Evolutionary conservation across 1,284 basidiomycete species (phyloP).

Genomic region (Golubevia sp.): DNA sequence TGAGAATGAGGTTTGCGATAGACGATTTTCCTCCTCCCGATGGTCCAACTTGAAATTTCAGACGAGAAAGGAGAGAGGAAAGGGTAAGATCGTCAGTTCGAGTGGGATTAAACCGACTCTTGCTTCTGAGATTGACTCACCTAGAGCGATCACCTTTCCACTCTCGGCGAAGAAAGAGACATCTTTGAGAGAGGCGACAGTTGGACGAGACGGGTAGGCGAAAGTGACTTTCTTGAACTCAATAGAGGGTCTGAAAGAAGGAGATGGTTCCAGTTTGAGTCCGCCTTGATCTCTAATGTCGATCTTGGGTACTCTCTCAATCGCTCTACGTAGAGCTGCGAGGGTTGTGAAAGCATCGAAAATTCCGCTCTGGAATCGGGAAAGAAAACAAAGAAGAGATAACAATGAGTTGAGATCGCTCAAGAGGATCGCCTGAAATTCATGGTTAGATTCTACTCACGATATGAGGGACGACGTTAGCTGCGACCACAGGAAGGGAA

Average conservation of each 20-base stretch:
- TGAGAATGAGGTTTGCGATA: slow-evolving; percentile 61
- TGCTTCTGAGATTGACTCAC: slow-evolving; percentile 36
- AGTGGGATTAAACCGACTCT: background rate
- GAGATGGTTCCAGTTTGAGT: slow-evolving; percentile 9
- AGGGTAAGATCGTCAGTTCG: background rate
- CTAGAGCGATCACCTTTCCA: slow-evolving; percentile 61
- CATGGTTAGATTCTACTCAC: too few species aligned
- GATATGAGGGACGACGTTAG: slow-evolving; percentile 54
- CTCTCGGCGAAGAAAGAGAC: slow-evolving; percentile 36
- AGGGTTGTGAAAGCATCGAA: slow-evolving; percentile 39
- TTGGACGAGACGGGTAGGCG: slow-evolving; percentile 49
- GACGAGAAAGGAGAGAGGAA: background rate
- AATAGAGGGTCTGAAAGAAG: slow-evolving; percentile 28
- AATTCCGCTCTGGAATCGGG: slow-evolving; percentile 14
- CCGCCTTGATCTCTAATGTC: slow-evolving; percentile 43
- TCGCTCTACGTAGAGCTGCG: slow-evolving; percentile 33
- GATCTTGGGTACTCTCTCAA: slow-evolving; percentile 50
- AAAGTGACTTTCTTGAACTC: slow-evolving; percentile 51
- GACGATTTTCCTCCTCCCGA: slow-evolving; percentile 62
- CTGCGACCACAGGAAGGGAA: background rate
- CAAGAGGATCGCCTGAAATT: too few species aligned
- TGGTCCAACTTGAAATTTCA: slow-evolving; percentile 30
- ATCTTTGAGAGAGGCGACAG: slow-evolving; percentile 30
- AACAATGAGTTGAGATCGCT: too few species aligned
- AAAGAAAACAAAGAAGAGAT: too few species aligned